Evolutionary conservation across 208 protist species (phyloP).

Genomic region (Acanthamoeba triangularis): DNA sequence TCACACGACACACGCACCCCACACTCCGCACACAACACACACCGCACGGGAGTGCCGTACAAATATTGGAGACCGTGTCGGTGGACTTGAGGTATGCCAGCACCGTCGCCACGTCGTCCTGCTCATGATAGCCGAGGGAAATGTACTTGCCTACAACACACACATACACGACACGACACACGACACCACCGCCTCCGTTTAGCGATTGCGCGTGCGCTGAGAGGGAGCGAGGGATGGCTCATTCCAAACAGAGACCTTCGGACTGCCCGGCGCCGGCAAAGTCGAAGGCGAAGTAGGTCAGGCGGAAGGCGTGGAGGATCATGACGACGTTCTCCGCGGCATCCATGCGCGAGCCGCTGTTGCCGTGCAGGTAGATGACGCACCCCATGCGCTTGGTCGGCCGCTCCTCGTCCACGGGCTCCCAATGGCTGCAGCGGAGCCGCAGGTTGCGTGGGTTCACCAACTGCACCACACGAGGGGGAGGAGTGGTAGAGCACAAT

Average conservation of each 20-base stretch:
- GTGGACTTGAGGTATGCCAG: constrained; percentile 4
- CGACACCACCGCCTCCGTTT: not conserved
- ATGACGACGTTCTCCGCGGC: constrained; percentile 31
- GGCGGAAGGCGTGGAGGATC: constrained; percentile 6
- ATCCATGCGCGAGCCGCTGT: constrained; percentile 58
- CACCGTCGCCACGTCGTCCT: constrained; percentile 59
- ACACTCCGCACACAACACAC: too few relatives aligned
- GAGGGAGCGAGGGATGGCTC: too few relatives aligned
- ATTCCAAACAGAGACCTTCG: not conserved
- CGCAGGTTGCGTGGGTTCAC: not conserved
- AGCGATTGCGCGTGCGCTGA: not conserved
- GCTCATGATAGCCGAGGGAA: constrained; percentile 58
- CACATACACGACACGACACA: too few relatives aligned
- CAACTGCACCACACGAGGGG: not conserved
- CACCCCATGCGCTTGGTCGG: constrained; percentile 42
- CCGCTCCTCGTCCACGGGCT: constrained; percentile 28
- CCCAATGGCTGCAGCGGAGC: constrained; percentile 49
- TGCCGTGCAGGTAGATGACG: constrained; percentile 71
- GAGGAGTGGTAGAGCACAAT: not conserved
- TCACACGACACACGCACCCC: too few relatives aligned
- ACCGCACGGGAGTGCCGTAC: not conserved
- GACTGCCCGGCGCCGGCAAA: constrained; percentile 61
- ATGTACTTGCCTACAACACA: constrained; percentile 32
- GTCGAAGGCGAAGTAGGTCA: constrained; percentile 56
- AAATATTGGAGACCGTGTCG: not conserved